phyloP scores from a whole-genome alignment of 345 rosid species.

The Hibiscus trionum region DNA sequence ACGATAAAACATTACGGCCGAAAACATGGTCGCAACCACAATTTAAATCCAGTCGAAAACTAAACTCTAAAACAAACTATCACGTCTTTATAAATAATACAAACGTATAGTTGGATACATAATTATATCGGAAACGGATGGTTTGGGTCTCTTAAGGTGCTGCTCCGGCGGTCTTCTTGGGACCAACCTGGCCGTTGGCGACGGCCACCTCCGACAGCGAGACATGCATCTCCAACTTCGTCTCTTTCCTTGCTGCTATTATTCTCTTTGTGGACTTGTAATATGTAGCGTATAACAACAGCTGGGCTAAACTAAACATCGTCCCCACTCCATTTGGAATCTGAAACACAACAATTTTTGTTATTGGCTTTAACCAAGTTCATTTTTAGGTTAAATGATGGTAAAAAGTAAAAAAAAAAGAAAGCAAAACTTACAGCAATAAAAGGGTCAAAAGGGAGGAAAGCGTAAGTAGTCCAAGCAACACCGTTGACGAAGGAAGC shows the following conservation, averaged over 20 bases:
- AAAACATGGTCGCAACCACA: too few relatives aligned
- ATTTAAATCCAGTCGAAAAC: background rate
- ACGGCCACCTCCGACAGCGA: constrained; percentile 25
- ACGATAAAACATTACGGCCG: too few relatives aligned
- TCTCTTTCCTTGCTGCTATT: constrained; percentile 36
- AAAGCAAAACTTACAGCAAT: constrained; percentile 37
- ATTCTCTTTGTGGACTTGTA: constrained; percentile 52
- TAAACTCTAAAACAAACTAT: background rate
- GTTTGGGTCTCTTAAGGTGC: background rate
- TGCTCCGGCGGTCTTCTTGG: background rate
- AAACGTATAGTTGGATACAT: too few relatives aligned
- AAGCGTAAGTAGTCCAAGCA: constrained; percentile 64
- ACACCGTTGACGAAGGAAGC: constrained; percentile 56
- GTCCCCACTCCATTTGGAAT: constrained; percentile 74
- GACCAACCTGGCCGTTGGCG: background rate
- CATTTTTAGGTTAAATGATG: too few relatives aligned
- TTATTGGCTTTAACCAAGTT: too few relatives aligned
- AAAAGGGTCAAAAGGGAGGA: constrained; percentile 63
- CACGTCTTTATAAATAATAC: too few relatives aligned
- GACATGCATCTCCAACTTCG: constrained; percentile 26
- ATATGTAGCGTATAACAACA: constrained; percentile 48
- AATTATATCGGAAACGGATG: background rate
- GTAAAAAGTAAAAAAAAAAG: background rate
- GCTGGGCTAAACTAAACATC: constrained; percentile 45
- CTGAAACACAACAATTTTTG: constrained; percentile 21